Base-by-base conservation (phyloP, 257 asterid species). In the Petunia axillaris region DNA sequence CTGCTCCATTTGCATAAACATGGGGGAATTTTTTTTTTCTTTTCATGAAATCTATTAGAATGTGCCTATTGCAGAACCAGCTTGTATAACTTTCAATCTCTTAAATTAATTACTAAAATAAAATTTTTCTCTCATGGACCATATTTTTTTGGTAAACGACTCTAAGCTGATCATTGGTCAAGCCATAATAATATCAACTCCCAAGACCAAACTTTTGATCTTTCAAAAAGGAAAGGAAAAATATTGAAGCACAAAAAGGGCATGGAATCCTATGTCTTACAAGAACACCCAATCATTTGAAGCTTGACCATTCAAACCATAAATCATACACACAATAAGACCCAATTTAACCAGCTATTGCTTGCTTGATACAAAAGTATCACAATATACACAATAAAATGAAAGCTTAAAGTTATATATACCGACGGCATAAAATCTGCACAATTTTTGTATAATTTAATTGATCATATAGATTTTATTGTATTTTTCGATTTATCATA, bases 251-350 rank as follows among this genome's bases (percentile, higher is more conserved):
- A 64, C 64, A 64, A 4, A 79, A 90, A 83, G 50, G 85, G 81
- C 78, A 38, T 76, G 91, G 98, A 60, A 94, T 94, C 98, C 97
- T 80, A 94, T 85, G 96, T 84, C 73, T 83, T 85, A 84, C 86
- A 85, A 87, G 95, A 87, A 88, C 40, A 41, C 7, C 90, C 92
- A 86, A 92, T 92, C 83, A 94, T 91, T 86, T 60, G 87, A 80
- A 83, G 84, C 89, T 93, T 94, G 97, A 94, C 96, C 97, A 78
- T 93, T 93, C 97, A 90, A 93, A 90, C 96, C 76, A 78, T 82
- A 84, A 88, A 89, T 89, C 90, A 87, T 82, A 80, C n/a, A 41
- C 82, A 55, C 54, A 80, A 53, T 50, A 89, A 87, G 91, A 86
- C 79, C 90, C 83, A 80, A 82, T n/a, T 66, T 53, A 64, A 79